Evolutionary conservation across 768 basidiomycete species (phyloP), one percentile per base, ranked within the genome.

Genomic region (Tylopilus balloui): DNA sequence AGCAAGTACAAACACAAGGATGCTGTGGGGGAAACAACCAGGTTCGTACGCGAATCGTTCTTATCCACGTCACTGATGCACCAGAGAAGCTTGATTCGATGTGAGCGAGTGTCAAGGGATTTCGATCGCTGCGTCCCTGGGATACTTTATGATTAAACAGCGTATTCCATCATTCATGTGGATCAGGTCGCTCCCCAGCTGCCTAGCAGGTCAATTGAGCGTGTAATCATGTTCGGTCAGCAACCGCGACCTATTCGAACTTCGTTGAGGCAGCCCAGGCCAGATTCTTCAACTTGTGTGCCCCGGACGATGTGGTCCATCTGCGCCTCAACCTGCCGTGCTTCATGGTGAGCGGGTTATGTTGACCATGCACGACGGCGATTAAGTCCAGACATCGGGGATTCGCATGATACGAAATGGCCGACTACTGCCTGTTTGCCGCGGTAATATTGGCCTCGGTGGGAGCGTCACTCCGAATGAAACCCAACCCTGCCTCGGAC

Each of bases 381-480:
- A 63, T 57, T 59, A 44, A 45, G 41, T 38, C 39, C 51, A 50
- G 29, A 42, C 37, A 39, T 53, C 55, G 55, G 57, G 63, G 63
- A 63, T 63, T 60, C 63, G 51, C 62, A 52, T 44, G 42, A 35
- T 50, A 42, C 50, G 47, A 32, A 27, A 3, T 35, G 51, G 37
- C 34, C 39, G 42, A 47, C 44, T 17, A 45, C 44, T 20, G 24
- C 40, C 32, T 39, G 50, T 48, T 49, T 42, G 17, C 56, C 56
- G 52, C 52, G 59, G 59, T 50, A 41, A 48, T 50, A 44, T 44
- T 53, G 45, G 37, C 42, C 45, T 45, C 45, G 34, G 48, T 52
- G 34, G 28, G 45, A 36, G 45, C 14, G 43, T 47, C 41, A 12
- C 32, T n/a, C 48, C 32, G 35, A 47, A 58, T 46, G 41, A 42